These are phyloP conservation scores for Alternaria infectoria DNA, from an alignment of 2,329 filamentous ascomycete species.

Conservation along the genomic window DNA sequence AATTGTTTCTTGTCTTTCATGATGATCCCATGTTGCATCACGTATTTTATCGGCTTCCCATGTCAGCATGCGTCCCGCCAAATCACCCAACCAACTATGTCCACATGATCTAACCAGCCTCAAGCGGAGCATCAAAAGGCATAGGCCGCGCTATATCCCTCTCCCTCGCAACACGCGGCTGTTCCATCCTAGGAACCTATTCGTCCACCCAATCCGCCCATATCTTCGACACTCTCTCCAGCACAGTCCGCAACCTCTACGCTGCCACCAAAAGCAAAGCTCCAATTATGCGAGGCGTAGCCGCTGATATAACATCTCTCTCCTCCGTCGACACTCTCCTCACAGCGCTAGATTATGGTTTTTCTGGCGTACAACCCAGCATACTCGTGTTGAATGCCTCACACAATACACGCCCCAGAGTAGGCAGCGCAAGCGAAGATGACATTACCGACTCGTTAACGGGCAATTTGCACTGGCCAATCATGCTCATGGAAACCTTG, in stretches of 20 bases:
- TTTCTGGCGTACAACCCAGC: neutral
- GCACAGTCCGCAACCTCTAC: conserved; percentile 27
- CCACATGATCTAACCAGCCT: neutral
- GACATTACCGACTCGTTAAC: conserved; percentile 23
- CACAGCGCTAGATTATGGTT: neutral
- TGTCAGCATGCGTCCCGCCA: neutral
- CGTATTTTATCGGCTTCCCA: neutral
- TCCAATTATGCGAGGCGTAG: conserved; percentile 25
- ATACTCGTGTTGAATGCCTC: conserved; percentile 36
- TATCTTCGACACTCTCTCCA: conserved; percentile 31
- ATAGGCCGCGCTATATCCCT: conserved; percentile 40
- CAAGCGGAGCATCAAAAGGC: conserved; percentile 37
- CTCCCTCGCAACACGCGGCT: conserved; percentile 36
- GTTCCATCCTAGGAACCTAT: conserved; percentile 40
- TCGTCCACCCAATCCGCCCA: conserved; percentile 29
- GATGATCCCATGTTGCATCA: neutral
- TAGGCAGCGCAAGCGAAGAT: conserved; percentile 8
- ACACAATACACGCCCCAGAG: conserved; percentile 4
- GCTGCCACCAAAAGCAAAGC: neutral
- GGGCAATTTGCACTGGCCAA: conserved; percentile 6
- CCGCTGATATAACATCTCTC: conserved; percentile 30
- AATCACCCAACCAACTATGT: too few relatives aligned
- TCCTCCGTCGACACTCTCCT: conserved; percentile 19
- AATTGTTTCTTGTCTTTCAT: neutral
- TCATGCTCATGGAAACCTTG: conserved; percentile 31